Evolutionary conservation across 805 yeast species (phyloP), one percentile per base, ranked within the genome.

Genomic region (Starmera dryadoides): DNA sequence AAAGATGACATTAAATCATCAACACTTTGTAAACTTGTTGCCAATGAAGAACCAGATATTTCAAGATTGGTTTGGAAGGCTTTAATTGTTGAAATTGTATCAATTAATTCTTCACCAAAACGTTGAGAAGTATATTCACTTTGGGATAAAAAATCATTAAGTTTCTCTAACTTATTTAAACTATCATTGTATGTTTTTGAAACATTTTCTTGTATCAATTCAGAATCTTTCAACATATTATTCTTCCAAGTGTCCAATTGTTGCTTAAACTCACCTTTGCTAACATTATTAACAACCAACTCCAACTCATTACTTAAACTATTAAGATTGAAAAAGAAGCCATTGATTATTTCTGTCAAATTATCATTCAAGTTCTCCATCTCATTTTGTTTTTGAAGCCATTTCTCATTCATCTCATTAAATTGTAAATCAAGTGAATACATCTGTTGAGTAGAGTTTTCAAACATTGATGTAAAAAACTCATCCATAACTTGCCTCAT

Each of bases 401-500:
- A 17, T 15, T 15, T 30, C 19, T 17, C 32, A 30, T 16, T 19
- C 18, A 16, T 18, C 7, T 30, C 19, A 6, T 17, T 30, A 10
- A 30, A 15, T 15, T 30, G 14, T 7, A 16, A 18, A 30, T 30
- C 16, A 15, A 16, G 12, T 15, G 18, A 16, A 6, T 30, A 4
- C 10, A 30, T 11, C 12, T 30, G 20, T 16, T 30, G 14, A 30
- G 19, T 5, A 6, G 21, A 15, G 16, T 6, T 17, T 16, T 30
- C 18, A 4, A 17, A 8, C 9, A 30, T 30, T 16, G 19, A 7
- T 17, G 10, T 14, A 30, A 30, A 11, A 15, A 30, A 7, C 10
- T 16, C 32, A 56, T 39, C 61, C 61, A 16, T 7, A 30, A 10
- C 19, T 30, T 17, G 32, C 50, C 35, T 45, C 49, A 22, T 31